Conservation (phyloP, 495 filamentous ascomycete genomes). For the Penicillium nucicola region DNA sequence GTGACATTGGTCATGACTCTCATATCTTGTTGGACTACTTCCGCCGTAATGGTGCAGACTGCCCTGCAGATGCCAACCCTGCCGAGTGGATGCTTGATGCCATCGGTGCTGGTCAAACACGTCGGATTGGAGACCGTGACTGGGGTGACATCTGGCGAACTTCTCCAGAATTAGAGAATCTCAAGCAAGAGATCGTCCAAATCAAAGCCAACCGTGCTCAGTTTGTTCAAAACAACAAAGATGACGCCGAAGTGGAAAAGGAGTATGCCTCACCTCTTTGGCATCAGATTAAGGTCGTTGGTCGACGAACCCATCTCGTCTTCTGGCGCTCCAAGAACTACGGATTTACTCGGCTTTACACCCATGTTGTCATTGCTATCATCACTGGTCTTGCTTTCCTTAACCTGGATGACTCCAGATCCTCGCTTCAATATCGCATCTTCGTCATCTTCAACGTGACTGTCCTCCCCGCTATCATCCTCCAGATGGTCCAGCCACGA, state of each 20-base stretch:
- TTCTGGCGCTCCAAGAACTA: constrained; percentile 78
- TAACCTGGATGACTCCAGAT: constrained; percentile 62
- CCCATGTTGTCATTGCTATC: constrained; percentile 67
- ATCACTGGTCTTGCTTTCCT: constrained; percentile 73
- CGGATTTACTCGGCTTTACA: constrained; percentile 74
- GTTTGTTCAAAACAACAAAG: constrained; percentile 39
- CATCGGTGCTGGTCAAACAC: constrained; percentile 73
- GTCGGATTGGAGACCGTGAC: constrained; percentile 68
- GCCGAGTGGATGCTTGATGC: constrained; percentile 89
- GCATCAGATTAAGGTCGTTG: constrained; percentile 68
- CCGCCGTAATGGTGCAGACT: constrained; percentile 45
- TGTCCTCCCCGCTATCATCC: constrained; percentile 70
- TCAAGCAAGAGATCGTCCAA: constrained; percentile 62
- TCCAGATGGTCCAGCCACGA: constrained; percentile 74
- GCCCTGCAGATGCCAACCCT: constrained; percentile 62
- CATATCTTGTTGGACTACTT: constrained; percentile 48
- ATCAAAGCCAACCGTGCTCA: constrained; percentile 61
- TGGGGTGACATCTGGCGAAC: constrained; percentile 79
- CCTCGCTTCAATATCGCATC: constrained; percentile 71
- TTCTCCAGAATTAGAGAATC: constrained; percentile 63
- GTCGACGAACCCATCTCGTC: constrained; percentile 59
- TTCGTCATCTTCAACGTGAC: constrained; percentile 84
- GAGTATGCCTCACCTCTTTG: constrained; percentile 73
- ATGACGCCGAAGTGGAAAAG: constrained; percentile 39
- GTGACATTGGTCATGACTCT: constrained; percentile 59